A percentile compares a stretch with the other conserved stretches of the same genome.
These are phyloP conservation scores for Trypanosoma mega DNA, from an alignment of 208 protist species.

Conservation along the genomic window DNA sequence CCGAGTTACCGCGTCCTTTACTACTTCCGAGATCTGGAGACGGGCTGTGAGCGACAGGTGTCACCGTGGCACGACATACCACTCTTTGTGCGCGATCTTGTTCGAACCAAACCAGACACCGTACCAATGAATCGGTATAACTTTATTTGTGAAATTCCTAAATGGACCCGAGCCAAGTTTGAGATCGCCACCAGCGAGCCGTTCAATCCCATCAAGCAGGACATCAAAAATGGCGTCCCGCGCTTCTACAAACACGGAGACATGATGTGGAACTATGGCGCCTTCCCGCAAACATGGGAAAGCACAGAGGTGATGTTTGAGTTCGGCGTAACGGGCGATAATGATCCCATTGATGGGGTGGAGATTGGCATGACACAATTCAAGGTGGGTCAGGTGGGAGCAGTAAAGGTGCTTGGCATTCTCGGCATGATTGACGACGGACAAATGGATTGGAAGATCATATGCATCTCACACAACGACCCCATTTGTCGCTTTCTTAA, in stretches of 20 bases:
- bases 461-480: constrained; percentile 90
- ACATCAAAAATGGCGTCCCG: constrained; percentile 95
- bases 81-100: constrained; percentile 79
- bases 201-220: constrained; percentile 96
- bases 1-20: constrained; percentile 91
- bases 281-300: constrained; percentile 96
- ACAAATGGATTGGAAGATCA: constrained; percentile 96
- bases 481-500: constrained; percentile 87
- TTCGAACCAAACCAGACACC: constrained; percentile 83
- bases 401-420: constrained; percentile 89
- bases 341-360: constrained; percentile 91
- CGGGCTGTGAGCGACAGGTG: constrained; percentile 63
- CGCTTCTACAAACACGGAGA: constrained; percentile 96
- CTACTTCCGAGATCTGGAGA: constrained; percentile 89
- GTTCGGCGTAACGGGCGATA: constrained; percentile 83
- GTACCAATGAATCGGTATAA: constrained; percentile 88
- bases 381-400: constrained; percentile 75
- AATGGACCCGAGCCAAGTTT: constrained; percentile 95
- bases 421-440: constrained; percentile 94
- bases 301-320: constrained; percentile 89
- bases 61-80: constrained; percentile 94
- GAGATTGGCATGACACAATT: constrained; percentile 90
- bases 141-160: constrained; percentile 94
- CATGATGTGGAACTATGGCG: constrained; percentile 97
- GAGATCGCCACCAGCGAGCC: constrained; percentile 94